Evolutionary conservation across 306 rosid genomes (phyloP).

Genomic region (Vigna hirtella): DNA sequence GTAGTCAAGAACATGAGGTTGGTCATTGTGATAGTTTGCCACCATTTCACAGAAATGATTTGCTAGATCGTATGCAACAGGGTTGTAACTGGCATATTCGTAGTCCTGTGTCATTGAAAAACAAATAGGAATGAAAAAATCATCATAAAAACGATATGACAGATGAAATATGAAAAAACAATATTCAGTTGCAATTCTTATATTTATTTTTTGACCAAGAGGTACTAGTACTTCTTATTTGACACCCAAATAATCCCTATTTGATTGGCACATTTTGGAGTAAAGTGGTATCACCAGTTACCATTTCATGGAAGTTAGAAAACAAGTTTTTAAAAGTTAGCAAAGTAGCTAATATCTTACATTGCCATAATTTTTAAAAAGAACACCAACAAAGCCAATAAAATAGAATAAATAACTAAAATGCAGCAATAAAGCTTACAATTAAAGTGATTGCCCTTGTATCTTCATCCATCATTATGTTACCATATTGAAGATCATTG

Average conservation of each 20-base stretch:
- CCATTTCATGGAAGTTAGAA: no score
- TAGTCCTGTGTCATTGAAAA: constrained; percentile 67
- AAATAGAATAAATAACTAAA: neutral
- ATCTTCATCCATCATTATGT: constrained; percentile 94
- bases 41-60: constrained; percentile 97
- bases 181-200: constrained; percentile 1
- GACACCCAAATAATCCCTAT: no score
- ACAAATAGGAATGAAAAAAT: neutral
- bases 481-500: constrained; percentile 94
- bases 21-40: constrained; percentile 85
- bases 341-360: neutral
- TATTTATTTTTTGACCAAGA: neutral
- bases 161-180: constrained; percentile 1
- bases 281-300: no score
- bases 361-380: neutral
- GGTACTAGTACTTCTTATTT: no score
- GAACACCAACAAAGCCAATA: neutral
- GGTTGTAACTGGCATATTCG: constrained; percentile 87
- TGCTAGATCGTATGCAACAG: constrained; percentile 86
- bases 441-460: constrained; percentile 79
- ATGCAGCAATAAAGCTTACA: constrained; percentile 56
- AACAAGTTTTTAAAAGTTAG: no score
- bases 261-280: no score
- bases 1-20: constrained; percentile 87
- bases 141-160: neutral